Conservation (phyloP, 148 eudicot genomes). For the Camellia lanceoleosa region DNA sequence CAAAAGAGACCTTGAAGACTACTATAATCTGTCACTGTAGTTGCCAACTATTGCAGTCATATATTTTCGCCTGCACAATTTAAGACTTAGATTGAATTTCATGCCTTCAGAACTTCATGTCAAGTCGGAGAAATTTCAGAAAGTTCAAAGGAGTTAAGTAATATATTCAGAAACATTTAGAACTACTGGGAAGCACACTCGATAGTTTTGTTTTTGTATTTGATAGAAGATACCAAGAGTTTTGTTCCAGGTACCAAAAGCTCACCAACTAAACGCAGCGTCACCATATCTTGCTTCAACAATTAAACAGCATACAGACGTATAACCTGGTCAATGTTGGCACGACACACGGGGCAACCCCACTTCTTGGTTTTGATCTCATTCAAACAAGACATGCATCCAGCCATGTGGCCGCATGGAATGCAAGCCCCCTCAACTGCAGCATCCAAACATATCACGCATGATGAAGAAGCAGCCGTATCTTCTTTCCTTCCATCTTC, state of each 20-base stretch:
- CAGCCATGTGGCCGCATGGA: constrained; percentile 98
- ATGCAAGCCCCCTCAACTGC: constrained; percentile 89
- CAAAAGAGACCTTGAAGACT: neutral
- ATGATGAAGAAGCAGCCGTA: constrained; percentile 43
- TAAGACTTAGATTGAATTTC: neutral
- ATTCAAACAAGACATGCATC: constrained; percentile 89
- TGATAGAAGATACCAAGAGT: neutral
- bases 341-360: constrained; percentile 97
- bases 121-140: neutral
- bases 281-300: constrained; percentile 10
- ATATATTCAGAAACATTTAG: neutral
- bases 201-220: neutral
- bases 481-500: constrained; percentile 37
- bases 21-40: neutral
- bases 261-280: constrained; percentile 14
- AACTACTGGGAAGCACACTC: neutral
- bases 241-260: neutral
- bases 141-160: neutral
- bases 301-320: constrained; percentile 73
- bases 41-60: neutral
- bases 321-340: constrained; percentile 74
- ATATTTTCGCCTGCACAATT: constrained; percentile 9
- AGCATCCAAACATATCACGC: constrained; percentile 92
- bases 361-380: constrained; percentile 72
- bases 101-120: neutral